Conservation (phyloP, 2,329 filamentous ascomycete genomes). For the Colletotrichum magnum region DNA sequence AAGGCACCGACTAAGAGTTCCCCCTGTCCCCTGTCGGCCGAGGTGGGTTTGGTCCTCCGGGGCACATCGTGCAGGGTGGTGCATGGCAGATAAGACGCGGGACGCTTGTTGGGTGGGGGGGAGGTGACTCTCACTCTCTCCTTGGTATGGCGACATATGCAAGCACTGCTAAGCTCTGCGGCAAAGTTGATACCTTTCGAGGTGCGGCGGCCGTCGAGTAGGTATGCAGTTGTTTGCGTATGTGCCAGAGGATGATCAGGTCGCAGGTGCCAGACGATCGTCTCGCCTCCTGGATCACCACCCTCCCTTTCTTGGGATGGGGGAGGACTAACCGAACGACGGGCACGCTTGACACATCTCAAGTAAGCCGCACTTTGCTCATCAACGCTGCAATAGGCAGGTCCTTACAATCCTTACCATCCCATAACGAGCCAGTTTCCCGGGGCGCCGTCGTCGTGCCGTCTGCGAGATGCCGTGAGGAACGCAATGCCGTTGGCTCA, state of each 20-base stretch:
- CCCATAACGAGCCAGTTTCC: background rate
- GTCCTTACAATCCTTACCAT: conserved; percentile 10
- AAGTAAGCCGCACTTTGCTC: conserved; percentile 21
- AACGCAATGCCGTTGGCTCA: background rate
- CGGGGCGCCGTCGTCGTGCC: background rate
- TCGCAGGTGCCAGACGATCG: background rate
- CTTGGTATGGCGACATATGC: background rate
- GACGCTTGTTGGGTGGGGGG: conserved; percentile 22
- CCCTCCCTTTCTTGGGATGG: background rate
- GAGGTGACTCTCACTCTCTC: background rate
- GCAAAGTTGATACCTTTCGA: background rate
- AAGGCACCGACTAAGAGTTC: background rate
- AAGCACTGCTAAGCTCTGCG: no score
- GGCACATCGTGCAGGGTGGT: conserved; percentile 16
- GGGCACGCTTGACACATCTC: conserved; percentile 16
- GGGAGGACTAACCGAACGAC: background rate
- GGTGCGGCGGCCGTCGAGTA: no score
- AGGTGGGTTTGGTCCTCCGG: background rate
- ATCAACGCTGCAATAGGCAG: conserved; percentile 24
- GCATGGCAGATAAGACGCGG: conserved; percentile 8
- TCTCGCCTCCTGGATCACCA: conserved; percentile 13
- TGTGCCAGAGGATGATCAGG: no score
- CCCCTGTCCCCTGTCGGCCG: background rate
- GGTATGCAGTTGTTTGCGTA: no score
- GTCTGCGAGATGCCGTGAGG: background rate